Base-by-base conservation (phyloP, 2,329 filamentous ascomycete species). In the Alternaria ethzedia region DNA sequence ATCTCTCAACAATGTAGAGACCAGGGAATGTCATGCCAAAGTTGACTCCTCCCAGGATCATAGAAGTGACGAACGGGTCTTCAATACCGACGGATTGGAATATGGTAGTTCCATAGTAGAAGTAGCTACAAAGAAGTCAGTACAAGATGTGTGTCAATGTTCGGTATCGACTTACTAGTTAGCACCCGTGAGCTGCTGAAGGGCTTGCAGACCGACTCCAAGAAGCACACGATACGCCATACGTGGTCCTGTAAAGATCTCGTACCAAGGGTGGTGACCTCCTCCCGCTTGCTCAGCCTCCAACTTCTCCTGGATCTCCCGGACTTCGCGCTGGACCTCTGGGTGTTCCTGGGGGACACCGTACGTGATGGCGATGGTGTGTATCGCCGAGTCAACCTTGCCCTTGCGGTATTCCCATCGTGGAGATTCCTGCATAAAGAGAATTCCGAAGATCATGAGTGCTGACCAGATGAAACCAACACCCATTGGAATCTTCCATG, bases 171-270 rank as follows among this genome's bases (percentile, higher is more conserved):
- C 90, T 82, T 88, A 90, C 79, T 88, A 90, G 79, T 90, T 90
- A 62, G 86, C 88, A 30, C 90, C 90, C 1, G 89, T 91, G 3
- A 92, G 82, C 73, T 92, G 90, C 77, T 91, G 89, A 6, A 89
- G 86, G 45, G 87, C 86, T 77, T 91, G 88, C 2, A 92, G 84
- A 4, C 82, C 75, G 36, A 91, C 85, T 43, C 90, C 89, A 0
- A 91, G 83, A 0, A 87, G 50, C 0, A 88, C 89, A 25, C 90
- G 85, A 76, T 91, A 88, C 6, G 86, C 69, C 84, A 91, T 93
- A 66, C 88, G 89, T 69, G 89, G 90, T 66, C 85, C 83, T 61
- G 86, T 85, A 67, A 93, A 84, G 70, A 88, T 87, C 70, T 91
- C 89, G 63, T 92, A 78, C 75, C 76, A 79, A 11, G 72, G 74